Evolutionary conservation across 2,329 filamentous ascomycete species (phyloP).

Genomic region (Phyllosticta paracitricarpa): DNA sequence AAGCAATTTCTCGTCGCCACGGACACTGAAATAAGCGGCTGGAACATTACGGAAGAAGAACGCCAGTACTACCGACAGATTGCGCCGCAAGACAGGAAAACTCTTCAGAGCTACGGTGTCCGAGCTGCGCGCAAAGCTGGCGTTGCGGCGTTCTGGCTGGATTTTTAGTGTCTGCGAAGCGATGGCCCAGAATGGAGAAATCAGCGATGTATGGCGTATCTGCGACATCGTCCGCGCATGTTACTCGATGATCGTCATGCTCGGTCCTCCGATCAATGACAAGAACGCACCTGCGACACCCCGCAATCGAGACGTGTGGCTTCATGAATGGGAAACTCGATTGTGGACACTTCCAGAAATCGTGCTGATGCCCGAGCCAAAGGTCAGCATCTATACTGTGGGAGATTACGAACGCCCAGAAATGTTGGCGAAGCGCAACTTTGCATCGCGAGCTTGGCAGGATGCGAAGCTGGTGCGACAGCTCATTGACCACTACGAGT

Average conservation of each 20-base stretch:
- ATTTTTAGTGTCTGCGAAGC: conserved; percentile 3
- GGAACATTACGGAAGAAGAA: not conserved
- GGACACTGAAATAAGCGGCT: not conserved
- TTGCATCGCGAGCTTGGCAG: conserved; percentile 2
- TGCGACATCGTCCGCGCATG: conserved; percentile 3
- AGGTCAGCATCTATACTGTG: not conserved
- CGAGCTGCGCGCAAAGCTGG: not conserved
- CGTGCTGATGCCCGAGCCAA: not conserved
- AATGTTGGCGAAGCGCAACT: conserved; percentile 1
- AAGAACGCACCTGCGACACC: not conserved
- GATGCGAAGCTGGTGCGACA: not conserved
- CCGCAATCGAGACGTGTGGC: not conserved
- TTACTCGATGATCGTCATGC: conserved; percentile 2
- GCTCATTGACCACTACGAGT: conserved; percentile 3
- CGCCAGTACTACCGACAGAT: not conserved
- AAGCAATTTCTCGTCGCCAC: conserved; percentile 6
- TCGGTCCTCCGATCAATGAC: not conserved
- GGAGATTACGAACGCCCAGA: not conserved
- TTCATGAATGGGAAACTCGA: not conserved
- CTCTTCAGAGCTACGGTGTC: not conserved
- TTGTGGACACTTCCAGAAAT: conserved; percentile 1
- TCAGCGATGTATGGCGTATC: conserved; percentile 1
- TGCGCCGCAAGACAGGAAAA: not conserved
- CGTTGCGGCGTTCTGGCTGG: conserved; percentile 3
- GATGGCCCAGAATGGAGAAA: not conserved